phyloP scores from a whole-genome alignment of 2,329 filamentous ascomycete species.

The Stylonectria norvegica region DNA sequence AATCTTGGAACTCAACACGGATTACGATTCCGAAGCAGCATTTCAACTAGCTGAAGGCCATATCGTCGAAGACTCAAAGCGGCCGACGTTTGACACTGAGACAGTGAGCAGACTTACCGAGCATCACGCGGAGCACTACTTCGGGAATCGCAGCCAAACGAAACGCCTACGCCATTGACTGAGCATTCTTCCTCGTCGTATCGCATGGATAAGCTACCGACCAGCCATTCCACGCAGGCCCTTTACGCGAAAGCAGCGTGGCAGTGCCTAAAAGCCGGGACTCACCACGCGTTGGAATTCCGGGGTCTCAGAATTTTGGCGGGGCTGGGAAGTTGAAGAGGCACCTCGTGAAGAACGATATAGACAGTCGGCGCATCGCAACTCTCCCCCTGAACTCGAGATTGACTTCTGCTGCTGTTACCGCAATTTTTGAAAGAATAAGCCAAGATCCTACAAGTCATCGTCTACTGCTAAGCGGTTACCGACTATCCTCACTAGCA shows the following conservation, averaged over 20 bases:
- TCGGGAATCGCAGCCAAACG: constrained; percentile 13
- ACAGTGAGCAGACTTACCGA: constrained; percentile 17
- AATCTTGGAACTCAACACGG: not conserved
- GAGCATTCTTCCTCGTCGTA: constrained; percentile 18
- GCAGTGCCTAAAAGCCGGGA: constrained; percentile 18
- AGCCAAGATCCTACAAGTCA: constrained; percentile 4
- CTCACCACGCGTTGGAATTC: constrained; percentile 24
- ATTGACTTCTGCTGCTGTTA: constrained; percentile 12
- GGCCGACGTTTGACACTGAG: constrained; percentile 22
- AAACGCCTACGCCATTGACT: constrained; percentile 19
- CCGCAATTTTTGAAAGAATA: constrained; percentile 16
- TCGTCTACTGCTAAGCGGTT: no score
- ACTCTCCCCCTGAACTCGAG: not conserved
- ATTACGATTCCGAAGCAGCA: not conserved
- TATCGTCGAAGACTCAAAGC: no score
- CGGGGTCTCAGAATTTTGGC: constrained; percentile 24
- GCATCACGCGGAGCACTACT: constrained; percentile 3
- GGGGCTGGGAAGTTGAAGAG: constrained; percentile 20
- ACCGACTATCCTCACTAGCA: not conserved
- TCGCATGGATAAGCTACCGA: constrained; percentile 7
- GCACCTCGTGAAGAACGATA: constrained; percentile 19
- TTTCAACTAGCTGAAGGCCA: no score
- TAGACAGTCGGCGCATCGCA: constrained; percentile 23
- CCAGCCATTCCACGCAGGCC: constrained; percentile 12
- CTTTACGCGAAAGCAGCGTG: constrained; percentile 22